These are phyloP conservation scores for Salix suchowensis DNA, from an alignment of 345 rosid genomes.

Conservation along the genomic window DNA sequence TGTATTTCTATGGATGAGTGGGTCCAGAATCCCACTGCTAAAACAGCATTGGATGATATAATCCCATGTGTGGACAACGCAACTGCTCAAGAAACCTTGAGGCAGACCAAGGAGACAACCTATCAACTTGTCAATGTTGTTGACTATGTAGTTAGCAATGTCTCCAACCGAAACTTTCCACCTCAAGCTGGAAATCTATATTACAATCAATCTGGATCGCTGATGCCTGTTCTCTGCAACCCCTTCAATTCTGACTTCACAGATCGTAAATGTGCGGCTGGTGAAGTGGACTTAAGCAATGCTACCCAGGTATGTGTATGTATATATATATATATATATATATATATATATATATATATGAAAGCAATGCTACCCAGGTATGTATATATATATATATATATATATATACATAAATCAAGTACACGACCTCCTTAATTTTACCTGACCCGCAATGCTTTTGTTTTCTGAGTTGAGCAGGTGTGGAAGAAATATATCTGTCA, in stretches of 20 bases:
- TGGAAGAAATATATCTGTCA: constrained; percentile 62
- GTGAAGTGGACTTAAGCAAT: constrained; percentile 58
- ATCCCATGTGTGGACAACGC: constrained; percentile 91
- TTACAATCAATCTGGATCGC: constrained; percentile 85
- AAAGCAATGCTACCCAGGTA: constrained; percentile 57
- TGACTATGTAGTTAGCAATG: constrained; percentile 40
- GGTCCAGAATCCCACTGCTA: constrained; percentile 79
- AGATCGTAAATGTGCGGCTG: constrained; percentile 46
- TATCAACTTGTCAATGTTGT: constrained; percentile 53
- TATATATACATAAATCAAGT: too few relatives aligned
- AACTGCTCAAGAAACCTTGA: constrained; percentile 78
- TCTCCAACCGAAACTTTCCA: constrained; percentile 54
- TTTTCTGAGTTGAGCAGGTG: constrained; percentile 34
- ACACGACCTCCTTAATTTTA: too few relatives aligned
- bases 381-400: too few relatives aligned
- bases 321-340: too few relatives aligned
- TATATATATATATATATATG: too few relatives aligned
- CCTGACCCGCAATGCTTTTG: neutral
- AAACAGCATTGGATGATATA: constrained; percentile 87
- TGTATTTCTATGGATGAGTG: constrained; percentile 94
- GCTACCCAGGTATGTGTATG: constrained; percentile 52
- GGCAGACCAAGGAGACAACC: constrained; percentile 51
- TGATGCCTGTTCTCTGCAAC: constrained; percentile 72
- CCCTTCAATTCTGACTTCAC: constrained; percentile 71
- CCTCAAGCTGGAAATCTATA: constrained; percentile 35